These are phyloP conservation scores for Mentha longifolia DNA, from an alignment of 257 asterid genomes.

Conservation along the genomic window DNA sequence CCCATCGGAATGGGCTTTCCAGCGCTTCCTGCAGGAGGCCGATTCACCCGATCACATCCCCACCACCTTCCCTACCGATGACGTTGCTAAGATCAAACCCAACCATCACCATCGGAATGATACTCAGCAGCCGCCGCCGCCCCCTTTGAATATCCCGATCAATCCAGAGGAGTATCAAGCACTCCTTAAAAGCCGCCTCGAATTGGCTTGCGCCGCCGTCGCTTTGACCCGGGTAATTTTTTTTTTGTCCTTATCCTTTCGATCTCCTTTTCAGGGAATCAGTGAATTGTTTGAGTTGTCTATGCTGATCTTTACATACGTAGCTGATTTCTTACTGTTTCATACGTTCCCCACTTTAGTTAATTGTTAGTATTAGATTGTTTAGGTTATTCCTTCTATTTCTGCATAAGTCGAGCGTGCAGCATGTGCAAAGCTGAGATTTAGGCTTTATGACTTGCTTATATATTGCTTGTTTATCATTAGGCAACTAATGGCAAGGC, in stretches of 20 bases:
- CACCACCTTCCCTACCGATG: constrained; percentile 29
- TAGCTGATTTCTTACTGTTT: neutral
- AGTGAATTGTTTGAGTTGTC: constrained; percentile 2
- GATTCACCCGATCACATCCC: constrained; percentile 47
- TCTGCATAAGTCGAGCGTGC: constrained; percentile 11
- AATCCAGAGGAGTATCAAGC: constrained; percentile 76
- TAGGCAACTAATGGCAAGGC: constrained; percentile 62
- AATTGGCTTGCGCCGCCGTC: constrained; percentile 92
- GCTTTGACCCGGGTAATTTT: constrained; percentile 70
- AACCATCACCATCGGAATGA: neutral
- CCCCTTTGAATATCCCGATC: constrained; percentile 44
- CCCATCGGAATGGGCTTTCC: constrained; percentile 91
- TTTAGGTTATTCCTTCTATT: constrained; percentile 5
- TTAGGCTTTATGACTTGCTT: constrained; percentile 17
- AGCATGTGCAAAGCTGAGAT: constrained; percentile 18
- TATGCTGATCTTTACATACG: neutral
- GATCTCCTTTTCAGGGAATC: constrained; percentile 22
- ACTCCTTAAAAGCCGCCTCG: constrained; percentile 72
- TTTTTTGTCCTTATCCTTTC: neutral
- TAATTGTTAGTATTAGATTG: neutral
- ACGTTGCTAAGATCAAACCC: constrained; percentile 44
- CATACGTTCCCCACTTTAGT: neutral
- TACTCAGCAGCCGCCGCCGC: constrained; percentile 27
- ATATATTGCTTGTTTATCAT: constrained; percentile 7
- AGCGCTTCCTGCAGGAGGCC: constrained; percentile 81